These are phyloP conservation scores for Coemansia sp. DNA, from an alignment of 192 early-diverging fungal species.

Conservation along the genomic window DNA sequence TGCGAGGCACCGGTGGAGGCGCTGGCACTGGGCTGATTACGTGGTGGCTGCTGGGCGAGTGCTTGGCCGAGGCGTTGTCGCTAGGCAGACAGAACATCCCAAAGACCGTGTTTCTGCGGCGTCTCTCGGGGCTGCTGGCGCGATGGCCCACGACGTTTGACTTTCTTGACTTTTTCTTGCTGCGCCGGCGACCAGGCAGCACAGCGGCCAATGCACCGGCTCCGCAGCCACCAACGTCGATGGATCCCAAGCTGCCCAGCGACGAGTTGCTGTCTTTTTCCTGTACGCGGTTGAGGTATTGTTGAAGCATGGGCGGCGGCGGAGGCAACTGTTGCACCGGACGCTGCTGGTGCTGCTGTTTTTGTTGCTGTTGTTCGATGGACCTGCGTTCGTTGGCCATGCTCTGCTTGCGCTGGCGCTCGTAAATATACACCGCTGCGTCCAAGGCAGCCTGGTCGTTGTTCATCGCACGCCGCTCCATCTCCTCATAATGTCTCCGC, in stretches of 20 bases:
- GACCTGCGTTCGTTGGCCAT: neutral
- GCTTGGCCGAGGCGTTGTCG: no score
- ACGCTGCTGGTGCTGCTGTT: no score
- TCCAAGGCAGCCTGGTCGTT: conserved; percentile 40
- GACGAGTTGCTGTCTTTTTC: neutral
- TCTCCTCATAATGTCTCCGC: conserved; percentile 19
- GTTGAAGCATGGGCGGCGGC: neutral
- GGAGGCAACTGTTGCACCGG: conserved; percentile 1
- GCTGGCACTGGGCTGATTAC: neutral
- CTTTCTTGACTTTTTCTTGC: no score
- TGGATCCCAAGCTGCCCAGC: neutral
- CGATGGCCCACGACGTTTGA: no score
- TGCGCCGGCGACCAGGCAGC: conserved; percentile 6
- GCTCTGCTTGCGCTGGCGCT: conserved; percentile 25
- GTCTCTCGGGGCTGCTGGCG: no score
- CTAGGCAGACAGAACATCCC: conserved; percentile 26
- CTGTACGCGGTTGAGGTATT: neutral
- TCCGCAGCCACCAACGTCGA: neutral
- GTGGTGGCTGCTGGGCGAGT: no score
- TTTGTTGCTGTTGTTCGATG: no score
- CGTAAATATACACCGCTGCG: conserved; percentile 36
- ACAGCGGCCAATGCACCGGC: conserved; percentile 2
- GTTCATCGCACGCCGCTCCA: conserved; percentile 15
- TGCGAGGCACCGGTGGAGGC: conserved; percentile 3
- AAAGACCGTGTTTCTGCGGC: conserved; percentile 31